Conservation (phyloP, 192 early-diverging fungal species). For the Dissophora ornata region DNA sequence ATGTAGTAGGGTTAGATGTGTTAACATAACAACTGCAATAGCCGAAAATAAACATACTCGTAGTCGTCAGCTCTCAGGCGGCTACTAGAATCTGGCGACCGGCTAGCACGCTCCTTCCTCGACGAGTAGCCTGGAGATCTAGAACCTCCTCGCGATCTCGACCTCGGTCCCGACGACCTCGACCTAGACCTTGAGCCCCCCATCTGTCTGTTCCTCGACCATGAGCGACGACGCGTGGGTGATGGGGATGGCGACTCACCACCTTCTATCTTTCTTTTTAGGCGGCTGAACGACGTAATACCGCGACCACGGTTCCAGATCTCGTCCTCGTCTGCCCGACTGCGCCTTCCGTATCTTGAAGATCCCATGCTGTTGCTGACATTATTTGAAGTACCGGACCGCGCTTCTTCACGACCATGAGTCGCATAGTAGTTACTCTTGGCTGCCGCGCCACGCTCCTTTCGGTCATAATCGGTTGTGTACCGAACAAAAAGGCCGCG, state of each 20-base stretch:
- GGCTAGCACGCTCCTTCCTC: slow-evolving; percentile 21
- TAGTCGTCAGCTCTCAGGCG: slow-evolving; percentile 25
- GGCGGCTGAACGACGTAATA: slow-evolving; percentile 32
- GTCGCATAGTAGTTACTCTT: slow-evolving; percentile 57
- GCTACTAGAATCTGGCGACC: slow-evolving; percentile 24
- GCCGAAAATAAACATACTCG: slow-evolving; percentile 33
- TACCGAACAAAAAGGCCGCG: slow-evolving; percentile 49
- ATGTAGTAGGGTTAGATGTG: no score
- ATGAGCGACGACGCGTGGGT: slow-evolving; percentile 30
- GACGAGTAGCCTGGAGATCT: slow-evolving; percentile 20
- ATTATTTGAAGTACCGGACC: slow-evolving; percentile 2
- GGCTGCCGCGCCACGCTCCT: slow-evolving; percentile 53
- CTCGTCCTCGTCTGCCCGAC: slow-evolving; percentile 45
- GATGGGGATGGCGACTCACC: slow-evolving; percentile 26
- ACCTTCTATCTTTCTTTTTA: slow-evolving; percentile 34
- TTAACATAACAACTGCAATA: no score
- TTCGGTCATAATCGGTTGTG: slow-evolving; percentile 56
- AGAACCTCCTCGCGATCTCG: slow-evolving; percentile 7
- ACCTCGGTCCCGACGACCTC: slow-evolving; percentile 26
- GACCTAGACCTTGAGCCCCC: slow-evolving; percentile 26
- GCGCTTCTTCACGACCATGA: slow-evolving; percentile 44
- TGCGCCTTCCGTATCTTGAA: slow-evolving; percentile 39
- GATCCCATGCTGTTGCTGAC: not conserved
- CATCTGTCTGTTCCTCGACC: slow-evolving; percentile 45
- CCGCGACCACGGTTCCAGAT: slow-evolving; percentile 44